Evolutionary conservation across 2,329 filamentous ascomycete genomes (phyloP).

Genomic region (Penicillium sp.): DNA sequence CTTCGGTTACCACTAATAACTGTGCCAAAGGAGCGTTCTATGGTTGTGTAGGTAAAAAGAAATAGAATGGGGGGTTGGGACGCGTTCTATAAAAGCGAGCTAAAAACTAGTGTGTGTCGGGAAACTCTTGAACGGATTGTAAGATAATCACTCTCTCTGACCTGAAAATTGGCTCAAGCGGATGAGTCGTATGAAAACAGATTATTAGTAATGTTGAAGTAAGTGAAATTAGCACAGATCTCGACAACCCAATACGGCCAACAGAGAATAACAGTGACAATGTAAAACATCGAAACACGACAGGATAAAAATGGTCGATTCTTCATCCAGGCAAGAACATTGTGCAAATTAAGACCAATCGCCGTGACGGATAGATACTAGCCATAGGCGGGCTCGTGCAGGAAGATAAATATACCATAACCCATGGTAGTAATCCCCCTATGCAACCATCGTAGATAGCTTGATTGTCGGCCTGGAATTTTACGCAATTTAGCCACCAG

Average conservation of each 20-base stretch:
- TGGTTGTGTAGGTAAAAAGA: no score
- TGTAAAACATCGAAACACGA: constrained; percentile 56
- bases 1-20: background rate
- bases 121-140: no score
- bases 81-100: no score
- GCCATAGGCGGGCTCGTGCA: constrained; percentile 56
- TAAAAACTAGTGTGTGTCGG: no score
- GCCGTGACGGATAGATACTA: constrained; percentile 66
- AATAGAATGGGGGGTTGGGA: no score
- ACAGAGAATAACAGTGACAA: constrained; percentile 58
- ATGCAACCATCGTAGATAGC: no score
- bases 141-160: constrained; percentile 21
- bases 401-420: constrained; percentile 63
- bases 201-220: constrained; percentile 58
- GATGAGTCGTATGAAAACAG: constrained; percentile 59
- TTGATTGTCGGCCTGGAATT: no score
- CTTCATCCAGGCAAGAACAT: constrained; percentile 69
- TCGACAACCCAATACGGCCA: constrained; percentile 67
- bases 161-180: constrained; percentile 63
- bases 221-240: constrained; percentile 66
- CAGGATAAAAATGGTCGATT: constrained; percentile 60
- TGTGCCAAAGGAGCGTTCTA: no score
- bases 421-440: constrained; percentile 39
- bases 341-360: constrained; percentile 65
- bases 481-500: no score